Evolutionary conservation across 495 filamentous ascomycete genomes (phyloP).

Genomic region (Neurospora sp.): DNA sequence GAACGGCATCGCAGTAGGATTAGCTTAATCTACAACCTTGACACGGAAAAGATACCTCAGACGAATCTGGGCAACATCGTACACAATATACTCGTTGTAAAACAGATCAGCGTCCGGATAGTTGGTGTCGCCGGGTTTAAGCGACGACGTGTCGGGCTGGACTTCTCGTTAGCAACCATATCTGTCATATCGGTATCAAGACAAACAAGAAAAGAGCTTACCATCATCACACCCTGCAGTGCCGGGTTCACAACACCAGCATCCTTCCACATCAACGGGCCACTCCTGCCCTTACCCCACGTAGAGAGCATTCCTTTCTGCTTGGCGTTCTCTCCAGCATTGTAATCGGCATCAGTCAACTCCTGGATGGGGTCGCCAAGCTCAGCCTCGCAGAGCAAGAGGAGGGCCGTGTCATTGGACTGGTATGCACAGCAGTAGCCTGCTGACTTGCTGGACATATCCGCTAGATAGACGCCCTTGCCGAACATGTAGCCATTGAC

Average conservation of each 20-base stretch:
- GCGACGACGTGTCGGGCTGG: constrained; percentile 36
- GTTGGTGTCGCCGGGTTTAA: constrained; percentile 28
- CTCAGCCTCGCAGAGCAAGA: constrained; percentile 72
- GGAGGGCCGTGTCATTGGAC: constrained; percentile 40
- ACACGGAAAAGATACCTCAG: constrained; percentile 69
- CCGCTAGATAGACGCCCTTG: constrained; percentile 85
- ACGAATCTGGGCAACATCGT: constrained; percentile 68
- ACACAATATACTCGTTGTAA: constrained; percentile 71
- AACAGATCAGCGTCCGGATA: constrained; percentile 25
- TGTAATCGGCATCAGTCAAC: constrained; percentile 40
- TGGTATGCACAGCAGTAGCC: constrained; percentile 53
- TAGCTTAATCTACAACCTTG: constrained; percentile 29
- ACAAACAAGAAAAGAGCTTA: constrained; percentile 13
- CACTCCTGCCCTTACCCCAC: constrained; percentile 48
- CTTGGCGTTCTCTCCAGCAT: constrained; percentile 54
- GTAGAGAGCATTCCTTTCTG: constrained; percentile 52
- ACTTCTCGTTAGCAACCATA: neutral
- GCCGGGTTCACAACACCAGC: constrained; percentile 50
- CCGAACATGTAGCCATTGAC: constrained; percentile 71
- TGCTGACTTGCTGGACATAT: constrained; percentile 65
- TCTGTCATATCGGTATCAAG: neutral
- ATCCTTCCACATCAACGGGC: constrained; percentile 66
- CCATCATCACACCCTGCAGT: constrained; percentile 57
- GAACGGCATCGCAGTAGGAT: too few species aligned
- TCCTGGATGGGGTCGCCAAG: constrained; percentile 61